A percentile compares a stretch with the other conserved stretches of the same genome.
Conservation (phyloP, 768 basidiomycete genomes). For the Suillus decipiens region DNA sequence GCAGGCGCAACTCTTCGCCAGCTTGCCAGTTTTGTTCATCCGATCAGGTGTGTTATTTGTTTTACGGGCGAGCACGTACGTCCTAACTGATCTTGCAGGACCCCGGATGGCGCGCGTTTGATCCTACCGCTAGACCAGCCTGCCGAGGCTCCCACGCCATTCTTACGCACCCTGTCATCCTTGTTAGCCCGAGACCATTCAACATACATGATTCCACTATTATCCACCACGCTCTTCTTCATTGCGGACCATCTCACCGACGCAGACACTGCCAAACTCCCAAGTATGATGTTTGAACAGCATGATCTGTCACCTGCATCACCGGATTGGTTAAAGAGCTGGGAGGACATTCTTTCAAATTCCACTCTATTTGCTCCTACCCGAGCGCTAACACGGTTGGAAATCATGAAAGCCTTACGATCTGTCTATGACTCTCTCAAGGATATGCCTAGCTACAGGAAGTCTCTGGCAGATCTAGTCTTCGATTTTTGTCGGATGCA, state of each 20-base stretch:
- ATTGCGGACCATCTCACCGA: constrained; percentile 74
- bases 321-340: constrained; percentile 69
- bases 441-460: constrained; percentile 69
- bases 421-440: constrained; percentile 63
- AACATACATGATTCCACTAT: constrained; percentile 56
- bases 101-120: constrained; percentile 43
- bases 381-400: constrained; percentile 54
- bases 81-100: constrained; percentile 34
- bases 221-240: constrained; percentile 63
- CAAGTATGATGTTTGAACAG: constrained; percentile 62
- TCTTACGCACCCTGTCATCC: constrained; percentile 61
- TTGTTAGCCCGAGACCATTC: constrained; percentile 66
- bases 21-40: constrained; percentile 57
- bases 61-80: not conserved
- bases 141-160: constrained; percentile 55
- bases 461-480: constrained; percentile 54
- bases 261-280: constrained; percentile 61
- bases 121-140: constrained; percentile 57
- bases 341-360: constrained; percentile 59
- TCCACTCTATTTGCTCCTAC: constrained; percentile 41
- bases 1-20: constrained; percentile 63
- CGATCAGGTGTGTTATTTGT: constrained; percentile 50
- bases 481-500: constrained; percentile 49
- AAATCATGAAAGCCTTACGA: constrained; percentile 58
- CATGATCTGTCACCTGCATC: constrained; percentile 72